Percentiles rank a stretch among this genome's conserved stretches.
Evolutionary conservation across 345 rosid genomes (phyloP).

Genomic region (Clarkia xantiana): DNA sequence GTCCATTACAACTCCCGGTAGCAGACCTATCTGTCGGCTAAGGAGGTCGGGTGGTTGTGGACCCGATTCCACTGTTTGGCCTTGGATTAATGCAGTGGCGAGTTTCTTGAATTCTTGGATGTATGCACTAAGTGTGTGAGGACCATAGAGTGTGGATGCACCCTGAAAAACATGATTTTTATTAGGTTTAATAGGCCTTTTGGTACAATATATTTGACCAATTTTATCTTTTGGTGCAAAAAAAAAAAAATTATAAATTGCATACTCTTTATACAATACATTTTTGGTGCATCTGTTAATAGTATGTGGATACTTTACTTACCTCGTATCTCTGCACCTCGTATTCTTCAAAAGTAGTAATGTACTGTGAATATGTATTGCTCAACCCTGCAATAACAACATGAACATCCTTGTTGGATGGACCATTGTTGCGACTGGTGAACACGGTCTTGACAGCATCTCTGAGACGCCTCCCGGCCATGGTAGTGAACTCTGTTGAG

Average conservation of each 20-base stretch:
- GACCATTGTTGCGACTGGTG: constrained; percentile 28
- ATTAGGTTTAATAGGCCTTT: too few species aligned
- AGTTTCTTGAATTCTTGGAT: constrained; percentile 89
- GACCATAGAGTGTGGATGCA: constrained; percentile 84
- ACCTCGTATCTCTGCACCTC: constrained; percentile 93
- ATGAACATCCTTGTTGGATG: constrained; percentile 35
- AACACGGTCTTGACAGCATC: constrained; percentile 71
- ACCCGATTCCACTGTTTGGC: constrained; percentile 41
- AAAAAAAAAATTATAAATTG: too few species aligned
- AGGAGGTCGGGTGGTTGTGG: constrained; percentile 79
- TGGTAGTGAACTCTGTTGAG: constrained; percentile 79
- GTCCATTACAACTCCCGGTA: constrained; percentile 82
- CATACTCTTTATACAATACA: too few species aligned
- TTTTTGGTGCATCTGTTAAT: not conserved
- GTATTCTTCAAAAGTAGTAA: constrained; percentile 92
- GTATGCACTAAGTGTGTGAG: constrained; percentile 77
- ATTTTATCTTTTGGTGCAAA: too few species aligned
- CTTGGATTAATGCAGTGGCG: constrained; percentile 40
- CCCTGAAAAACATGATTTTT: constrained; percentile 48
- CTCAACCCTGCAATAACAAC: constrained; percentile 90
- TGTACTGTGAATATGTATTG: constrained; percentile 83
- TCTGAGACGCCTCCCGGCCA: constrained; percentile 99
- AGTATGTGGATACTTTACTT: constrained; percentile 7
- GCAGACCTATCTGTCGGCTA: constrained; percentile 62
- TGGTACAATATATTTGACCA: too few species aligned